Evolutionary conservation across 2,329 filamentous ascomycete genomes (phyloP).

Genomic region (Cryphonectria radicalis): DNA sequence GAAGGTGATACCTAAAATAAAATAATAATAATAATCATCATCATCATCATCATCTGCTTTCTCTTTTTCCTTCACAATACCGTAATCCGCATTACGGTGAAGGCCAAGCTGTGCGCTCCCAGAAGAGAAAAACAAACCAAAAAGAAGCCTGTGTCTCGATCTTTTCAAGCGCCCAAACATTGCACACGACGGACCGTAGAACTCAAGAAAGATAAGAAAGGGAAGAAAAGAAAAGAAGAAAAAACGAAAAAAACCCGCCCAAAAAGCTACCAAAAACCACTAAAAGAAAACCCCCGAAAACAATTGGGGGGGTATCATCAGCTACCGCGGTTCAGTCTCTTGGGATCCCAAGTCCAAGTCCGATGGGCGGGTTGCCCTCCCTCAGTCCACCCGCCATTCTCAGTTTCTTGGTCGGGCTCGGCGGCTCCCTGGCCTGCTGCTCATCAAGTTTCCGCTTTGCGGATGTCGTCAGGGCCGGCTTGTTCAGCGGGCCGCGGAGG

Average conservation of each 20-base stretch:
- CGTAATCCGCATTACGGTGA: background rate
- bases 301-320: conserved; percentile 26
- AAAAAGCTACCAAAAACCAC: no score
- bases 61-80: background rate
- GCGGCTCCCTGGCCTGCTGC: conserved; percentile 40
- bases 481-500: conserved; percentile 51
- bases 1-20: background rate
- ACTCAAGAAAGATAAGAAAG: background rate
- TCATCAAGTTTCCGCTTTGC: conserved; percentile 58
- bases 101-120: no score
- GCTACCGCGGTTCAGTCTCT: background rate
- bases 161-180: background rate
- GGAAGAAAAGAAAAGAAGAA: background rate
- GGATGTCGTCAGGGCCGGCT: conserved; percentile 37
- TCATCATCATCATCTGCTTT: background rate
- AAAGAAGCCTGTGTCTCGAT: background rate
- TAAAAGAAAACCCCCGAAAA: background rate
- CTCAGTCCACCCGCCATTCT: conserved; percentile 46
- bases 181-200: background rate
- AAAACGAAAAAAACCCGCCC: no score
- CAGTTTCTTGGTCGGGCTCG: conserved; percentile 58
- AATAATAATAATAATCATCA: background rate
- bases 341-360: conserved; percentile 52
- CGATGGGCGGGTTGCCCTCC: conserved; percentile 48
- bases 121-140: no score